Evolutionary conservation across 1,139 yeast species (phyloP).

Genomic region (Sugiyamaella grinbergsii): DNA sequence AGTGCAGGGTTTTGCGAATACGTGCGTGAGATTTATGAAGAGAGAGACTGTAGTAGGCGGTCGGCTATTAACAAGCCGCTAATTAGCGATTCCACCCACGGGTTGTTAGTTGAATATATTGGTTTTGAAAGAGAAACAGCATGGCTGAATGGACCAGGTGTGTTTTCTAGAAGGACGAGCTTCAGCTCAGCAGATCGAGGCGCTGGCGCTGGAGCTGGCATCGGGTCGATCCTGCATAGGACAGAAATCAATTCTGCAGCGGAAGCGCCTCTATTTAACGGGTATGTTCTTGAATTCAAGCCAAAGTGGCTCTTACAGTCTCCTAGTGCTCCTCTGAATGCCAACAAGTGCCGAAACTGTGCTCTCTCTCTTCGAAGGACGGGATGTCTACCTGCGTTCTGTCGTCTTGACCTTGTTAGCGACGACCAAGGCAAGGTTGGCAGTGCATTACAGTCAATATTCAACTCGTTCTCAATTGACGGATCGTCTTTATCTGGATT

Average conservation of each 20-base stretch:
- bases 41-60: constrained; percentile 17
- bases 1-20: constrained; percentile 12
- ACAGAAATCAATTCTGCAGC: neutral
- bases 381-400: constrained; percentile 36
- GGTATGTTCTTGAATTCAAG: constrained; percentile 44
- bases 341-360: constrained; percentile 48
- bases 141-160: neutral
- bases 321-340: constrained; percentile 41
- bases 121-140: constrained; percentile 13
- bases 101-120: constrained; percentile 28
- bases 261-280: neutral
- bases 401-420: constrained; percentile 43
- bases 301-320: constrained; percentile 50
- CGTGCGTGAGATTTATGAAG: constrained; percentile 9
- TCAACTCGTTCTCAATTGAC: neutral
- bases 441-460: constrained; percentile 24
- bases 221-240: constrained; percentile 6
- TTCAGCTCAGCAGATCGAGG: constrained; percentile 5
- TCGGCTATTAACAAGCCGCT: constrained; percentile 16
- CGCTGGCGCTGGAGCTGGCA: constrained; percentile 3
- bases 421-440: constrained; percentile 19
- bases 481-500: constrained; percentile 11
- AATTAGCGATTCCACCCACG: constrained; percentile 20
- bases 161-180: neutral
- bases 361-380: constrained; percentile 42